Evolutionary conservation across 2,329 filamentous ascomycete species (phyloP), one percentile per base, ranked within the genome.

Genomic region (Bipolaris cookei): DNA sequence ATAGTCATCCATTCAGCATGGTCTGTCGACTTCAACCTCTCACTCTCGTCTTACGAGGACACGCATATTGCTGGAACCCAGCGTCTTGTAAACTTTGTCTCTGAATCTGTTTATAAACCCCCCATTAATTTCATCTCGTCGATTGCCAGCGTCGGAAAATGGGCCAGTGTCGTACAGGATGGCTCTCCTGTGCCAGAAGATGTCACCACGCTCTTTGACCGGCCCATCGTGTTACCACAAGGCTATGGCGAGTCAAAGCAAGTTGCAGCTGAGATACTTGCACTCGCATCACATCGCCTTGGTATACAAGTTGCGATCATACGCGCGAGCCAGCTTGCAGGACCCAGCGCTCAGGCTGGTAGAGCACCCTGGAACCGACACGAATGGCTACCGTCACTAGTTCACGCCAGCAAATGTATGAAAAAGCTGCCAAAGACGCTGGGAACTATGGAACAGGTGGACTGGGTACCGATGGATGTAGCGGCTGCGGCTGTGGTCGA

Each of bases 1-100:
- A 67, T 66, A 10, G 75, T 84, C 23, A 80, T 85, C 28, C 82
- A 85, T 71, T 77, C 77, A 59, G 81, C 83, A 0, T 84, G 83
- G 83, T 71, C 80, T 1, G 83, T 85, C 25, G 84, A 86, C 68
- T 86, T 86, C 74, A 84, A 63, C n/a, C n/a, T n/a, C n/a, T n/a
- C 63, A 1, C 55, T 70, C 6, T 48, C 58, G 13, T 52, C 59
- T 3, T 70, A 66, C 50, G 62, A 65, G 37, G 23, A 42, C 5
- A 57, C 56, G 3, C 62, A 64, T 23, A 61, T 64, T 20, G 45
- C 54, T 1, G 62, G 62, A 2, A 56, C 52, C 13, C n/a, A n/a
- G n/a, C n/a, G n/a, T 13, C 37, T 52, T 1, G 47, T 64, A 16
- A 53, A 61, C 32, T 62, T 69, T 5, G 42, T 57, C 1, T 41